phyloP scores from a whole-genome alignment of 2,329 filamentous ascomycete species.

The Fusarium oxysporum region DNA sequence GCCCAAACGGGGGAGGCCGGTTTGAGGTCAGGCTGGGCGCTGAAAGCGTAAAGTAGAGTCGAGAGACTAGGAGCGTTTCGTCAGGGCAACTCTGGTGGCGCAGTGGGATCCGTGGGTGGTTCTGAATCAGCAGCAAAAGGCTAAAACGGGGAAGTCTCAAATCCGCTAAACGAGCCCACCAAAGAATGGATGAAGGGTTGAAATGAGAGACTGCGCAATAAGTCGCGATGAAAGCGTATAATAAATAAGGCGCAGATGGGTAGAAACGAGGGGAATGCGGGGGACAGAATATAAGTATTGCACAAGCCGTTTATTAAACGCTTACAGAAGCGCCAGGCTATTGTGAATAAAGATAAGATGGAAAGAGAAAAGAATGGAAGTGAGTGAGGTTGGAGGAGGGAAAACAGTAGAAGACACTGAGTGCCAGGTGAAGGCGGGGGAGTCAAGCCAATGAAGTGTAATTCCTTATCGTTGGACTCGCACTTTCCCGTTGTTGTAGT shows the following conservation, averaged over 20 bases:
- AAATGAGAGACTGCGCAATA: conserved; percentile 27
- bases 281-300: conserved; percentile 4
- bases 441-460: conserved; percentile 23
- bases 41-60: conserved; percentile 25
- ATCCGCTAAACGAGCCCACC: conserved; percentile 32
- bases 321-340: conserved; percentile 12
- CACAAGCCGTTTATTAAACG: conserved; percentile 25
- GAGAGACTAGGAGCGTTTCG: conserved; percentile 11
- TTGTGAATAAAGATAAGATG: conserved; percentile 8
- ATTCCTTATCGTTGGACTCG: conserved; percentile 34
- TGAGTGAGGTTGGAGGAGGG: conserved; percentile 22
- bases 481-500: conserved; percentile 1
- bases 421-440: conserved; percentile 29
- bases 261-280: conserved; percentile 4
- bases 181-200: conserved; percentile 7
- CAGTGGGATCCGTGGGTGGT: conserved; percentile 32
- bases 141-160: conserved; percentile 21
- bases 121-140: conserved; percentile 30
- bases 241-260: not conserved
- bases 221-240: conserved; percentile 8
- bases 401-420: conserved; percentile 3
- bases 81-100: conserved; percentile 31
- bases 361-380: not conserved
- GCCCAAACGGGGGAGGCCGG: conserved; percentile 18
- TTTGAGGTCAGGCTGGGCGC: conserved; percentile 4